Base-by-base conservation (phyloP, 176 grass and related monocot species). In the Avena sativa region DNA sequence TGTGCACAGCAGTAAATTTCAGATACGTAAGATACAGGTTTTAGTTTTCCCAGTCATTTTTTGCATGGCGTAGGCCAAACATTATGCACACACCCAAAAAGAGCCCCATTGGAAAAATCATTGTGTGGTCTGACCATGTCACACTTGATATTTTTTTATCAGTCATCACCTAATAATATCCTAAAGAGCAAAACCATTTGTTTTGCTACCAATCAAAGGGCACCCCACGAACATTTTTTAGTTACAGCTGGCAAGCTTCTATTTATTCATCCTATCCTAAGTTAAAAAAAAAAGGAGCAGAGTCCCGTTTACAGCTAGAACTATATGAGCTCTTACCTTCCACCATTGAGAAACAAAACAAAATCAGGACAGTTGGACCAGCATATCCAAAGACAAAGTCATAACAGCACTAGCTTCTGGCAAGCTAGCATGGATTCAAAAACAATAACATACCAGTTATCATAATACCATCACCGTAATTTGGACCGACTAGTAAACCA, bases 351-450 rank as follows among this genome's bases (percentile, higher is more conserved):
- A 56, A 61, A 63, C 12, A 28, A 36, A 83, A 66, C 12, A 32
- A 66, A 46, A 7, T 9, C 44, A 47, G 6, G 69, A 47, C 9
- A 83, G 60, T 44, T 84, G 70, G 55, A 30, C 28, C 40, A 34
- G 4, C 55, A 15, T 20, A 51, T 60, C 60, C 48, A 38, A 78
- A 64, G 38, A 60, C 47, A 71, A 79, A 79, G 44, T 23, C 53
- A 80, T 79, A 34, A 23, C 6, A 74, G 58, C 65, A 55, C 28
- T 71, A 84, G 68, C 81, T 74, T 44, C 65, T 65, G 20, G 55
- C 55, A 80, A 59, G 75, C 65, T 63, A 77, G 30, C 58, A 78
- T 52, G 32, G 62, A 84, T 58, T 21, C 38, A 51, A 62, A 62
- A 52, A 10, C 55, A 63, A 57, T 79, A 16, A n/a, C 50, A 76